Evolutionary conservation across 306 rosid genomes (phyloP), one percentile per base, ranked within the genome.

Genomic region (Lathyrus oleraceus): DNA sequence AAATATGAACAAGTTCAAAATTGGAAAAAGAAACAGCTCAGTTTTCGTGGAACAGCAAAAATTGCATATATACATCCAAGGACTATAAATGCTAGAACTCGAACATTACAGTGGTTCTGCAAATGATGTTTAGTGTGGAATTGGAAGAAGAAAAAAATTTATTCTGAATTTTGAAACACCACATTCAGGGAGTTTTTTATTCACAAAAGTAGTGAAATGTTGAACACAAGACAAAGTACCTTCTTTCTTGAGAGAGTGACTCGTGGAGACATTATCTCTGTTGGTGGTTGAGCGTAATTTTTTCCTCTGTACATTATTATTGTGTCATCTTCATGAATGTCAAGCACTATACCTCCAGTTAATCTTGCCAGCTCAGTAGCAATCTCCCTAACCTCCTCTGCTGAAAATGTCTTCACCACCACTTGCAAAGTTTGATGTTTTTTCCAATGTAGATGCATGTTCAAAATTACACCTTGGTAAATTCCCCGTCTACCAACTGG

Each of bases 371-470:
- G 84, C 78, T 94, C 97, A 2, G 75, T 54, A 17, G 97, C 99
- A 38, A 94, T 94, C 78, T 88, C 97, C 84, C 77, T 91, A 69
- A 94, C 97, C 83, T 94, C 97, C 65, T 91, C 96, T 4, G 96
- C 81, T 16, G 95, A 61, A 80, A 91, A 94, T 28, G 95, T 91
- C 86, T 91, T 94, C 61, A 94, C 96, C 45, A 88, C 74, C 83
- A 91, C 97, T 87, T 88, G 48, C 85, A 88, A 73, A 64, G 99
- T 94, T 72, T 94, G 92, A 77, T 94, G 99, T 71, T 94, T 94
- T 84, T 94, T 91, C 99, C 99, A 94, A 78, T 94, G 97, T 73
- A 94, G 87, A 81, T 94, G 99, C 99, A 91, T 91, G 79, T 94
- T 94, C 61, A 94, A 84, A 80, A 91, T 86, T 59, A 94, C 99